Percentiles rank a stretch among this genome's conserved stretches.
These are phyloP conservation scores for Sporothrix pallida DNA, from an alignment of 2,329 filamentous ascomycete species.

Conservation along the genomic window DNA sequence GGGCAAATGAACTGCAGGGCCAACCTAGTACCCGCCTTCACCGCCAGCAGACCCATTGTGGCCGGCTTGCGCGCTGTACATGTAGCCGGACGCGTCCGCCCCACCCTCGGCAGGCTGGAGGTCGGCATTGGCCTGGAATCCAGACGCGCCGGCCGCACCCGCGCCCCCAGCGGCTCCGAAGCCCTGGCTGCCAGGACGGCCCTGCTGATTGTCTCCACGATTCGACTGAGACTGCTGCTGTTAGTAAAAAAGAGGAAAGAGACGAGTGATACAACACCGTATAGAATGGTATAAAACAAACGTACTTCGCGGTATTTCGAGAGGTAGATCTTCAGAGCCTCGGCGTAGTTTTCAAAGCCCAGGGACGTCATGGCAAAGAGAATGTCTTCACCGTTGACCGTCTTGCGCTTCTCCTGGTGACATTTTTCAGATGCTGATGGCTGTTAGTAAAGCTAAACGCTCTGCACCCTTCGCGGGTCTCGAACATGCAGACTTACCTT, in stretches of 20 bases:
- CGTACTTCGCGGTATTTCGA: conserved; percentile 97
- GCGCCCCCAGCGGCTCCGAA: conserved; percentile 54
- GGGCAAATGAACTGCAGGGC: neutral
- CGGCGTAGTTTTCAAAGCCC: conserved; percentile 98
- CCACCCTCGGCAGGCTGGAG: conserved; percentile 53
- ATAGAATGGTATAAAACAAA: neutral
- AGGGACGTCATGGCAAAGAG: conserved; percentile 98
- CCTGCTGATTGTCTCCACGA: conserved; percentile 62
- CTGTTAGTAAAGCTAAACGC: neutral
- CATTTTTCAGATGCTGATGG: conserved; percentile 92
- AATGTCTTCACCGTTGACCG: conserved; percentile 98
- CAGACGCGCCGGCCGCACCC: conserved; percentile 50
- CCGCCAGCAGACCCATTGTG: conserved; percentile 64
- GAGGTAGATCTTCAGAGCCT: conserved; percentile 96
- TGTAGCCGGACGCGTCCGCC: conserved; percentile 52
- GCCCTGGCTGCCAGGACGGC: conserved; percentile 59
- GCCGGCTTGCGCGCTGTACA: conserved; percentile 60
- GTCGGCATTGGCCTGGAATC: conserved; percentile 54
- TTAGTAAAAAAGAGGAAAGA: neutral
- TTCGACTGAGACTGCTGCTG: conserved; percentile 75
- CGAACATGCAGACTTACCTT: conserved; percentile 67
- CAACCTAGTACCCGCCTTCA: conserved; percentile 56
- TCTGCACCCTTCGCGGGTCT: no score
- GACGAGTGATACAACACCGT: neutral
- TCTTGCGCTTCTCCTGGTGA: conserved; percentile 99